Evolutionary conservation across 495 filamentous ascomycete species (phyloP).

Genomic region (Barbatosphaeria neglecta): DNA sequence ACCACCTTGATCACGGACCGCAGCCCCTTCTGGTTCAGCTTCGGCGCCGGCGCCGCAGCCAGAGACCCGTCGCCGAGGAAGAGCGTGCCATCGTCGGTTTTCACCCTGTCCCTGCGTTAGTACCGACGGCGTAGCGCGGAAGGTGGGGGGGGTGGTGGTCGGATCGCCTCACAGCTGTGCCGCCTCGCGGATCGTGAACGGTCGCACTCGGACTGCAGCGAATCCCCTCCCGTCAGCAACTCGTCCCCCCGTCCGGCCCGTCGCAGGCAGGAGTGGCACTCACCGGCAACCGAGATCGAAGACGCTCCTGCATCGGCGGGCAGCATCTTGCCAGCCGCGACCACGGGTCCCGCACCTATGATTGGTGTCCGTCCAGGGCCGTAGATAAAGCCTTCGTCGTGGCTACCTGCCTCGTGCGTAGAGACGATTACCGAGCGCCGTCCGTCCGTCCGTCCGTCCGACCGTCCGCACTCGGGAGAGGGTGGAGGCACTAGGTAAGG

Average conservation of each 20-base stretch:
- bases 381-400: too few relatives aligned
- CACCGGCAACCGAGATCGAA: conserved; percentile 53
- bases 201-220: conserved; percentile 72
- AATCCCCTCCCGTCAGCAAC: conserved; percentile 5
- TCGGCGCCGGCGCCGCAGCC: conserved; percentile 70
- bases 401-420: too few relatives aligned
- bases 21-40: conserved; percentile 76
- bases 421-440: too few relatives aligned
- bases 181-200: conserved; percentile 74
- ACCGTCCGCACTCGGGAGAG: too few relatives aligned
- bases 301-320: conserved; percentile 27
- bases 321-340: conserved; percentile 12
- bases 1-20: conserved; percentile 90
- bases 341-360: too few relatives aligned
- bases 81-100: conserved; percentile 72
- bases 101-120: conserved; percentile 40
- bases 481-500: too few relatives aligned
- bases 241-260: background rate
- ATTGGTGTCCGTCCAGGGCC: too few relatives aligned
- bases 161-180: conserved; percentile 46
- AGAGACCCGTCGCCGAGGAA: conserved; percentile 94
- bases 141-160: background rate
- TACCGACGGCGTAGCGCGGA: background rate
- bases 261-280: background rate
- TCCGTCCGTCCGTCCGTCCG: too few relatives aligned